These are phyloP conservation scores for Vigna nakashimae DNA, from an alignment of 306 rosid species.

Conservation along the genomic window DNA sequence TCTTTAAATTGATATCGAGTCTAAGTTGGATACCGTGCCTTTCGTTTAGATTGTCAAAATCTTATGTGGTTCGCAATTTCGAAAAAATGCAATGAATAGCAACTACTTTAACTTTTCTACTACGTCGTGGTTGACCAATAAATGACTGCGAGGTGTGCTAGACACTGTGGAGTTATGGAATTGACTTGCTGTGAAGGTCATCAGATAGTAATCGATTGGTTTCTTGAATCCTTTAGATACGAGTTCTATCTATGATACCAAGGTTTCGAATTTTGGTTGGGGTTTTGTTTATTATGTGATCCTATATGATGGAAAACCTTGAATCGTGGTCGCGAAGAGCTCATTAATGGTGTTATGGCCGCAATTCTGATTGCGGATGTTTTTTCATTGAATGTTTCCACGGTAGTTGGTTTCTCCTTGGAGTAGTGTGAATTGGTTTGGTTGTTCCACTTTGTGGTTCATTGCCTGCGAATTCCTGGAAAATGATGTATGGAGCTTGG, in stretches of 20 bases:
- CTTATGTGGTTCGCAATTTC: neutral
- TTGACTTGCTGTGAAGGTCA: conserved; percentile 2
- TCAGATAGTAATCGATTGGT: neutral
- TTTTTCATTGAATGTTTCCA: neutral
- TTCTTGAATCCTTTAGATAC: neutral
- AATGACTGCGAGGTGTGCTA: neutral
- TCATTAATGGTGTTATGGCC: neutral
- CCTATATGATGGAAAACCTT: neutral
- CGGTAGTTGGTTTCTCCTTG: neutral
- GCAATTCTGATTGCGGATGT: neutral
- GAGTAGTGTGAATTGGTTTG: neutral
- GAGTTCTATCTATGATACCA: neutral
- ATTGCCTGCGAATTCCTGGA: neutral
- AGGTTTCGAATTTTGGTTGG: neutral
- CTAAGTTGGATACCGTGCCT: neutral
- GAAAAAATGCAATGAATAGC: neutral
- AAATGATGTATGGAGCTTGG: neutral
- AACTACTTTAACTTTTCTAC: neutral
- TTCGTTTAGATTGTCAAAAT: neutral
- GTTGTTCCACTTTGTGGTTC: neutral
- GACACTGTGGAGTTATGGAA: neutral
- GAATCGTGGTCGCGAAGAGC: neutral
- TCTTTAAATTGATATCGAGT: neutral
- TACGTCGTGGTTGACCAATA: neutral
- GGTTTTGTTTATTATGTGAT: neutral